phyloP scores from a whole-genome alignment of 768 basidiomycete species.

The Sporobolomyces phaffii region DNA sequence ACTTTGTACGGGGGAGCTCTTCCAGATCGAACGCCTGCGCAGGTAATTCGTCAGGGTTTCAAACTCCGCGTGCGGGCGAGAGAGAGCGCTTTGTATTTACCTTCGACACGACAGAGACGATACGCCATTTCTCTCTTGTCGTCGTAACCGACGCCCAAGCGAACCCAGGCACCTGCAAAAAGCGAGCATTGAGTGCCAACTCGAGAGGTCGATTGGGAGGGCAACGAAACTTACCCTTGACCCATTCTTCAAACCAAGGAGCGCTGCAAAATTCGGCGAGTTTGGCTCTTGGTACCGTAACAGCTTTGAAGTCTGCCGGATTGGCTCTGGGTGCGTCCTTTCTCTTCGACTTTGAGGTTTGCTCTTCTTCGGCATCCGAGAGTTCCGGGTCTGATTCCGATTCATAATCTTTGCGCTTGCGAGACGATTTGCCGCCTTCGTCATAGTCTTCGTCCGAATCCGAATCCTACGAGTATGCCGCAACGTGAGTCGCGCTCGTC shows the following conservation, averaged over 20 bases:
- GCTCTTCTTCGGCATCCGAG: conserved; percentile 53
- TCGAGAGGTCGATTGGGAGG: background rate
- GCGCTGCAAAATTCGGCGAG: conserved; percentile 66
- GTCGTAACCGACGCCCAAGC: conserved; percentile 69
- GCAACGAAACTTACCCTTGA: conserved; percentile 56
- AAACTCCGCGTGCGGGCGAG: too few species aligned
- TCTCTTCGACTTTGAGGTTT: conserved; percentile 48
- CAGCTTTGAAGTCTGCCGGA: conserved; percentile 57
- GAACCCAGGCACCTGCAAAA: conserved; percentile 69
- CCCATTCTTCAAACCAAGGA: conserved; percentile 80
- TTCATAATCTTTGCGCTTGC: conserved; percentile 61
- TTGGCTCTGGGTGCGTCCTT: conserved; percentile 54
- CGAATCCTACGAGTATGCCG: conserved; percentile 23
- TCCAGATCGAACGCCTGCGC: background rate
- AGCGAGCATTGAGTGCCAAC: conserved; percentile 17
- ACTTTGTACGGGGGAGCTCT: conserved; percentile 18
- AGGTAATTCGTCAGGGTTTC: too few species aligned
- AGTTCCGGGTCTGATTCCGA: conserved; percentile 53
- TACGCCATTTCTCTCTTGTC: conserved; percentile 57
- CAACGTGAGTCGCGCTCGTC: conserved; percentile 8
- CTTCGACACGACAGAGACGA: conserved; percentile 70
- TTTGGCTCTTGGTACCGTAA: conserved; percentile 62
- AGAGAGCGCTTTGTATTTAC: conserved; percentile 47
- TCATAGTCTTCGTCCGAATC: conserved; percentile 48
- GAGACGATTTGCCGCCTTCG: conserved; percentile 51